Conservation (phyloP, 2,329 filamentous ascomycete species). For the Pseudomassariella vexata region DNA sequence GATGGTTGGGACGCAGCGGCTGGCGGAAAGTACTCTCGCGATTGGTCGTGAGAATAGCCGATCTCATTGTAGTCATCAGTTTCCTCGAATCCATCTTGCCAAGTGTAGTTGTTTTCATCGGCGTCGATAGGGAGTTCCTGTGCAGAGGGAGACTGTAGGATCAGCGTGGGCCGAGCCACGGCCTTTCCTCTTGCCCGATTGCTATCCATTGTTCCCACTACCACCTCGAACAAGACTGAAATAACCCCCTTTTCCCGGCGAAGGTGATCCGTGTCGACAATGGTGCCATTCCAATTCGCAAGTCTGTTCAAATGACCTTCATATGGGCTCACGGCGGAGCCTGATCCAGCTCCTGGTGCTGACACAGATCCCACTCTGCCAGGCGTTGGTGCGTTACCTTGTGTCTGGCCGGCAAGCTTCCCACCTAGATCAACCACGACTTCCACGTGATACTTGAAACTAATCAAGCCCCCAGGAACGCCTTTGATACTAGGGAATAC, state of each 20-base stretch:
- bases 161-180: constrained; percentile 15
- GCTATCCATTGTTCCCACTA: constrained; percentile 82
- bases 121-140: constrained; percentile 12
- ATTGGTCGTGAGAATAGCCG: constrained; percentile 11
- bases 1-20: constrained; percentile 23
- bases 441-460: constrained; percentile 90
- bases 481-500: constrained; percentile 86
- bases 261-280: constrained; percentile 82
- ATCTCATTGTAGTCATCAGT: constrained; percentile 15
- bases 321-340: constrained; percentile 23
- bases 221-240: constrained; percentile 75
- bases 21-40: constrained; percentile 19
- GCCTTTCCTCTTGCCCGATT: constrained; percentile 20
- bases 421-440: constrained; percentile 90
- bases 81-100: constrained; percentile 24
- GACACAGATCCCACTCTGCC: constrained; percentile 31
- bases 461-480: constrained; percentile 90
- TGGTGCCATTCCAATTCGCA: constrained; percentile 56
- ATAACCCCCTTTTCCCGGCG: constrained; percentile 90
- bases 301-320: constrained; percentile 37
- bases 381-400: constrained; percentile 32
- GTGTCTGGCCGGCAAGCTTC: constrained; percentile 60
- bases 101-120: constrained; percentile 19
- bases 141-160: constrained; percentile 13
- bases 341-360: constrained; percentile 22